Evolutionary conservation across 257 asterid species (phyloP).

Genomic region (Fraxinus excelsior): DNA sequence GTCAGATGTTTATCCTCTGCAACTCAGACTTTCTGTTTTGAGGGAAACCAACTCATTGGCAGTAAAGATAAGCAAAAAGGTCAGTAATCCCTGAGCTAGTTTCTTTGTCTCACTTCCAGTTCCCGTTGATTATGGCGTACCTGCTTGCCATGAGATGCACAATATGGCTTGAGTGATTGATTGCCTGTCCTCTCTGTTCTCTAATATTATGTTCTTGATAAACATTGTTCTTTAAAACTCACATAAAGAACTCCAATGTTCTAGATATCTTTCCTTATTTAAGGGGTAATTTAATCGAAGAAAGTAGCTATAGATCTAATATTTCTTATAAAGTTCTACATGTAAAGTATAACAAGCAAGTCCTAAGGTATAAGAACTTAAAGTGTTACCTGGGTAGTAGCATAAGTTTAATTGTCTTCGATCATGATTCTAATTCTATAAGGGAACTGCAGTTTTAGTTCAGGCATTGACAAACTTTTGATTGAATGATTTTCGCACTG

Average conservation of each 20-base stretch:
- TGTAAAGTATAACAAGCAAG: conserved; percentile 6
- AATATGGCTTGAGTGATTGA: not conserved
- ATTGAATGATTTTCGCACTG: too few relatives aligned
- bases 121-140: conserved; percentile 15
- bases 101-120: conserved; percentile 16
- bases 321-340: conserved; percentile 3
- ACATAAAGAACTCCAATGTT: not conserved
- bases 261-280: conserved; percentile 5
- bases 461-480: not conserved
- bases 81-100: conserved; percentile 31
- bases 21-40: conserved; percentile 74
- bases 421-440: not conserved
- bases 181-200: conserved; percentile 8
- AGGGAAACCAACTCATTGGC: conserved; percentile 64
- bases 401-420: not conserved
- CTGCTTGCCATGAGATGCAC: conserved; percentile 16
- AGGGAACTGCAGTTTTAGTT: conserved; percentile 10
- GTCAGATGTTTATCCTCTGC: conserved; percentile 90
- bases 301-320: not conserved
- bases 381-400: conserved; percentile 12
- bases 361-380: conserved; percentile 19
- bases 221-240: conserved; percentile 2
- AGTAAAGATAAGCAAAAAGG: conserved; percentile 93
- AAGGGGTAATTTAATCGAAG: not conserved
- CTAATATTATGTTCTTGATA: not conserved